Conservation (phyloP, 352 stramenopile species). For the Phytophthora melonis region DNA sequence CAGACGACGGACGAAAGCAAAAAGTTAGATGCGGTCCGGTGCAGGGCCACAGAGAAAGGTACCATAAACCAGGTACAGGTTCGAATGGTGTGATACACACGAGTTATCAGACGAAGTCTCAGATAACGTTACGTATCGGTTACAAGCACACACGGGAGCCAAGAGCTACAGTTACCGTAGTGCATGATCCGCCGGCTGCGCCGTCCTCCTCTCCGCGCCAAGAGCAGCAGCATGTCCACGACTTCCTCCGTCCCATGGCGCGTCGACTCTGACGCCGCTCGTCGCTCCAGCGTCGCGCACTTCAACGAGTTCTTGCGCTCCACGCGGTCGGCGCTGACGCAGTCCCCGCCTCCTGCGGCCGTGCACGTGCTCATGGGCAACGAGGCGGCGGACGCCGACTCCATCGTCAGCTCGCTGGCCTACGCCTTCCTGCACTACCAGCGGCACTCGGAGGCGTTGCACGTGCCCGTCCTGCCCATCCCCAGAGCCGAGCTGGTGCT, state of each 20-base stretch:
- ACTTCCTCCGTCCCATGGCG: no score
- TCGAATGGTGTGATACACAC: slow-evolving; percentile 12
- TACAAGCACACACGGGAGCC: no score
- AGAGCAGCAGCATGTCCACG: no score
- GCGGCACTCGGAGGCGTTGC: slow-evolving; percentile 24
- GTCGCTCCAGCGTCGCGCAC: slow-evolving; percentile 16
- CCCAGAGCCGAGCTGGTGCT: slow-evolving; percentile 66
- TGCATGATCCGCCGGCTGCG: no score
- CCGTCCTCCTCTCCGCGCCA: no score
- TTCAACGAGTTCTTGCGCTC: slow-evolving; percentile 38
- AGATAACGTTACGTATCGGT: no score
- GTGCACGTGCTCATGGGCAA: slow-evolving; percentile 83
- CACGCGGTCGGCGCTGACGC: slow-evolving; percentile 12
- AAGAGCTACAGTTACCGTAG: no score
- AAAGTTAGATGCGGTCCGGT: slow-evolving; percentile 10
- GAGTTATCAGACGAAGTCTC: not conserved
- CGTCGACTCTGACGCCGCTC: slow-evolving; percentile 8
- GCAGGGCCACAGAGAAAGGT: slow-evolving; percentile 1
- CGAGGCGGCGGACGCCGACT: slow-evolving; percentile 84
- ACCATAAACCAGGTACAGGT: not conserved
- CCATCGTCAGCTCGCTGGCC: slow-evolving; percentile 81
- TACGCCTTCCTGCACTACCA: slow-evolving; percentile 64
- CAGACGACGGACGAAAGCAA: not conserved
- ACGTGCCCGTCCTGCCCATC: slow-evolving; percentile 73
- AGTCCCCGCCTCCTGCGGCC: not conserved